Evolutionary conservation across 2,329 filamentous ascomycete genomes (phyloP).

Genomic region (Pseudocercospora musae): DNA sequence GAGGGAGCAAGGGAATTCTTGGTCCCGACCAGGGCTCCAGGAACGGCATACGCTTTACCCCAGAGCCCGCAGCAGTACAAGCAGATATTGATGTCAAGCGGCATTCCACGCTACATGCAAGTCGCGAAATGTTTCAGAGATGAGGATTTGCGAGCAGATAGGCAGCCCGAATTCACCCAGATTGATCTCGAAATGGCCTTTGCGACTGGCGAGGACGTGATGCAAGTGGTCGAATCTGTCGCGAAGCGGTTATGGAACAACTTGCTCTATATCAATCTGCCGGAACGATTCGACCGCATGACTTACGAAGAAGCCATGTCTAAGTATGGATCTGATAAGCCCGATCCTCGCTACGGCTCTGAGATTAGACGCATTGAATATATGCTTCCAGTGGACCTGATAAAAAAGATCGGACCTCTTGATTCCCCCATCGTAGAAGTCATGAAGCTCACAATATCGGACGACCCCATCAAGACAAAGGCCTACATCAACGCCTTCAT

Average conservation of each 20-base stretch:
- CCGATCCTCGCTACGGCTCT: conserved; percentile 74
- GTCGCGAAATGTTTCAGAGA: conserved; percentile 94
- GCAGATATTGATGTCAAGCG: conserved; percentile 92
- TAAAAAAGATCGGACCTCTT: conserved; percentile 70
- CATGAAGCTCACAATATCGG: conserved; percentile 62
- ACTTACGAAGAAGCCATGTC: conserved; percentile 77
- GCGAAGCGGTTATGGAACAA: conserved; percentile 55
- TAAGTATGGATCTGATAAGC: conserved; percentile 84
- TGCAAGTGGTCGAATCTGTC: conserved; percentile 55
- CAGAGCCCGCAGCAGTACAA: conserved; percentile 99
- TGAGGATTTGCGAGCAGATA: conserved; percentile 85
- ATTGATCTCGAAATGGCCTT: conserved; percentile 95
- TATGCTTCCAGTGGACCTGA: conserved; percentile 61
- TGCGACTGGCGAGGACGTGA: conserved; percentile 67
- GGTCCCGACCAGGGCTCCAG: conserved; percentile 75
- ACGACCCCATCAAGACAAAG: conserved; percentile 53
- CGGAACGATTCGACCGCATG: conserved; percentile 55
- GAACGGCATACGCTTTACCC: conserved; percentile 81
- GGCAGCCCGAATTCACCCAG: conserved; percentile 96
- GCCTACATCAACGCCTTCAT: conserved; percentile 69
- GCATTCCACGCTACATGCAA: conserved; percentile 79
- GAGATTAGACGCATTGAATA: conserved; percentile 63
- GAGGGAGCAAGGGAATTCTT: conserved; percentile 94
- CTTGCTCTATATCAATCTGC: conserved; percentile 45
- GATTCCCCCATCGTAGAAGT: conserved; percentile 69